These are phyloP conservation scores for Cladosporium austrohemisphaericum DNA, from an alignment of 2,329 filamentous ascomycete species.

Conservation along the genomic window DNA sequence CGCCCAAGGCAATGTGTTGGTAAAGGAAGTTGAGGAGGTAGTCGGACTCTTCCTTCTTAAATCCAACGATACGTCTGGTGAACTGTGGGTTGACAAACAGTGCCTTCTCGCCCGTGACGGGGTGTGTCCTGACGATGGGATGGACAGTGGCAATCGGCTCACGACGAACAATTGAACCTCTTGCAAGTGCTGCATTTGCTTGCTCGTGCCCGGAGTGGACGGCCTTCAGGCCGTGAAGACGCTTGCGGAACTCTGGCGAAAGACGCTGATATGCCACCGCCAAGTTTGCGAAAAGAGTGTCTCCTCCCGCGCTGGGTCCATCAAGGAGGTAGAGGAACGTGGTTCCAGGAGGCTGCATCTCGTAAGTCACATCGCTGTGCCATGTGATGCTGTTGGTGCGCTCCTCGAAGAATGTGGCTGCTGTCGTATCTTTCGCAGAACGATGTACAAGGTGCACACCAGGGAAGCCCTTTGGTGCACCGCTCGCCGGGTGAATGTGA, in stretches of 20 bases:
- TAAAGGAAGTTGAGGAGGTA: conserved; percentile 72
- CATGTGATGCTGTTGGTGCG: conserved; percentile 73
- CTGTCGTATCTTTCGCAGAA: conserved; percentile 60
- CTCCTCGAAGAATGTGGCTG: conserved; percentile 60
- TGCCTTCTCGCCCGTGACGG: conserved; percentile 75
- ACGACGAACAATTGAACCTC: conserved; percentile 68
- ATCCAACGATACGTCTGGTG: conserved; percentile 73
- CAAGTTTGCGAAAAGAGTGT: conserved; percentile 78
- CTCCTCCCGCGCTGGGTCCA: conserved; percentile 72
- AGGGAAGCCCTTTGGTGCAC: conserved; percentile 68
- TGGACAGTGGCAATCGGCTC: conserved; percentile 73
- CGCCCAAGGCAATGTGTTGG: conserved; percentile 67
- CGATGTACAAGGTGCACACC: conserved; percentile 78
- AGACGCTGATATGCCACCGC: conserved; percentile 78
- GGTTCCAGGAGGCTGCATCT: conserved; percentile 81
- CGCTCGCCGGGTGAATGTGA: conserved; percentile 77
- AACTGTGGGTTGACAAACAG: conserved; percentile 82
- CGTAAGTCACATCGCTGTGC: conserved; percentile 87
- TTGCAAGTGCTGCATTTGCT: conserved; percentile 62
- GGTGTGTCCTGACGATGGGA: conserved; percentile 76
- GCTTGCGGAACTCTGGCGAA: conserved; percentile 72
- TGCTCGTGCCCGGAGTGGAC: conserved; percentile 80
- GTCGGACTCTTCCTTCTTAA: conserved; percentile 85
- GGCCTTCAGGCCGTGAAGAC: conserved; percentile 75
- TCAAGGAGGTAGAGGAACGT: conserved; percentile 90